A percentile compares a stretch with the other conserved stretches of the same genome.
phyloP scores from a whole-genome alignment of 208 protist genomes.

The Perkinsela sp. region DNA sequence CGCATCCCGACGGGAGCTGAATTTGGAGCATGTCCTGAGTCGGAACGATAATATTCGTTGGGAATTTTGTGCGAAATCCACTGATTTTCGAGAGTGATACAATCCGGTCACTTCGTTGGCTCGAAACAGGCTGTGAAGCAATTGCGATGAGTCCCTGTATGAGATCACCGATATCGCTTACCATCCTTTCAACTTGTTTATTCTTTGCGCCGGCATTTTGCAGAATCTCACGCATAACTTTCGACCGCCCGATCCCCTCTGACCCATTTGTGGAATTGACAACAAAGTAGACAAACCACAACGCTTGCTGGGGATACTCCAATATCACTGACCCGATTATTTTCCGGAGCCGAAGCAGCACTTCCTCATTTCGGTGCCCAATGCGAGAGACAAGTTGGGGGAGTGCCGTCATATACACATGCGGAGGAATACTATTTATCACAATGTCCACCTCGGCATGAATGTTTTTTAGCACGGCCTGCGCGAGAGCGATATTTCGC shows the following conservation, averaged over 20 bases:
- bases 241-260: constrained; percentile 2
- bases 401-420: constrained; percentile 28
- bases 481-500: constrained; percentile 9
- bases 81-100: not conserved
- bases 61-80: not conserved
- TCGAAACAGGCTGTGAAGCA: constrained; percentile 18
- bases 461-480: constrained; percentile 6
- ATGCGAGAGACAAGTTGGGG: constrained; percentile 67
- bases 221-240: not conserved
- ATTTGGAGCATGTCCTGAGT: not conserved
- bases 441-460: constrained; percentile 1
- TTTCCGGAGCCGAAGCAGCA: constrained; percentile 20
- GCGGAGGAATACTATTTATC: constrained; percentile 10
- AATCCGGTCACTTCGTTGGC: constrained; percentile 9
- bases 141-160: constrained; percentile 13
- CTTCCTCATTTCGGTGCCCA: constrained; percentile 15
- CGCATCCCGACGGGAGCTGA: not conserved
- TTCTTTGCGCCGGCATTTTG: constrained; percentile 8
- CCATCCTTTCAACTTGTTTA: constrained; percentile 15
- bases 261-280: constrained; percentile 16
- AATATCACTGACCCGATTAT: constrained; percentile 23
- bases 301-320: constrained; percentile 39
- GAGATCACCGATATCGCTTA: constrained; percentile 7
- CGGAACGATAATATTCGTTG: not conserved
- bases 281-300: constrained; percentile 55